Evolutionary conservation across 78 protist genomes (phyloP).

Genomic region (Guillardia theta): DNA sequence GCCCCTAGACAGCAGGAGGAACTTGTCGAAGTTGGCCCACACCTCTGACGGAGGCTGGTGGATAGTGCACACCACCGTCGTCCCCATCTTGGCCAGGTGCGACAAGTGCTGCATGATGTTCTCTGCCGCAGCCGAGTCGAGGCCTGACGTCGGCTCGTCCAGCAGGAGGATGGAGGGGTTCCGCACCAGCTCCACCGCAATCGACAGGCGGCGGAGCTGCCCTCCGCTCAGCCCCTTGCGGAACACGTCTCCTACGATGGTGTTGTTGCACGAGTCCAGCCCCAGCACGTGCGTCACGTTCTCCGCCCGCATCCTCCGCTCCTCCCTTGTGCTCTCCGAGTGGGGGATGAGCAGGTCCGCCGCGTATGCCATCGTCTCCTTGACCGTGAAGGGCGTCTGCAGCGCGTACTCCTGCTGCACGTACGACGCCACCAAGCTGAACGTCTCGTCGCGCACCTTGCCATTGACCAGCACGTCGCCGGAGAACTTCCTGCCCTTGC

Average conservation of each 20-base stretch:
- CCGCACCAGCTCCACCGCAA: background rate
- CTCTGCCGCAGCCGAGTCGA: slow-evolving; percentile 1
- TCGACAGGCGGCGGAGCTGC: background rate
- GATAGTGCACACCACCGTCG: background rate
- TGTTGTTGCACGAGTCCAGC: background rate
- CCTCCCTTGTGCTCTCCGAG: no score
- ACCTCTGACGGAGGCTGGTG: slow-evolving; percentile 3
- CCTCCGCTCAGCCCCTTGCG: background rate
- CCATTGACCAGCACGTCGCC: no score
- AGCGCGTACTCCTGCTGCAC: background rate
- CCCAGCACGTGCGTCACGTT: no score
- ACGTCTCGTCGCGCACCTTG: no score
- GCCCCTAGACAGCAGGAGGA: background rate
- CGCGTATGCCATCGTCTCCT: background rate
- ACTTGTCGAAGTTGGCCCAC: background rate
- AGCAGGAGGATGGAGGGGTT: background rate
- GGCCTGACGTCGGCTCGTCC: slow-evolving; percentile 28
- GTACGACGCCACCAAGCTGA: no score
- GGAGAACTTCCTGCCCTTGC: no score
- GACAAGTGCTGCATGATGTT: background rate
- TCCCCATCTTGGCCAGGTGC: background rate
- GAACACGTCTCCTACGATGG: background rate
- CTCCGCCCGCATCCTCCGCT: no score
- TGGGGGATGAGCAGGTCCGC: no score
- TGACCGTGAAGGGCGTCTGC: background rate